phyloP scores from a whole-genome alignment of 1,284 basidiomycete species.

The Trichosporon sp. region DNA sequence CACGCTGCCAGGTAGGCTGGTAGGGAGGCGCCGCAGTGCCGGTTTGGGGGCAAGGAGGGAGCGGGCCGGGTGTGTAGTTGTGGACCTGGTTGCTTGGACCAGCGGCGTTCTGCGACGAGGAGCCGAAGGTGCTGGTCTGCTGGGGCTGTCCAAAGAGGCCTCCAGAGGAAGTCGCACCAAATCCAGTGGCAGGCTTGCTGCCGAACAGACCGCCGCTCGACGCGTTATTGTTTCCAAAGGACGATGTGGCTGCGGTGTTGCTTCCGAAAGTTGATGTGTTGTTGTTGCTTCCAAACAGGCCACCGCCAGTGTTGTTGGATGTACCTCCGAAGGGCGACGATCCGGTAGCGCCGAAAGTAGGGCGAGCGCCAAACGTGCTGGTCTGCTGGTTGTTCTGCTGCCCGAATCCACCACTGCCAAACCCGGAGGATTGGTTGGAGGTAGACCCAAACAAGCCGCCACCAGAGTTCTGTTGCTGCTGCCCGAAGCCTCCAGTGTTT shows the following conservation, averaged over 20 bases:
- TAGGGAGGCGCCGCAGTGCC: slow-evolving; percentile 41
- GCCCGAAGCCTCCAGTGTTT: slow-evolving; percentile 9
- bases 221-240: neutral
- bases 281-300: slow-evolving; percentile 32
- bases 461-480: slow-evolving; percentile 58
- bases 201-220: slow-evolving; percentile 38
- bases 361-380: slow-evolving; percentile 36
- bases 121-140: slow-evolving; percentile 21
- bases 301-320: slow-evolving; percentile 22
- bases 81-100: slow-evolving; percentile 26
- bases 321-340: slow-evolving; percentile 42
- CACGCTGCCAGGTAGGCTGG: slow-evolving; percentile 45
- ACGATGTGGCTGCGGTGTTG: neutral
- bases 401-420: slow-evolving; percentile 9
- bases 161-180: slow-evolving; percentile 9
- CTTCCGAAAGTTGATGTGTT: slow-evolving; percentile 20
- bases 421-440: slow-evolving; percentile 12
- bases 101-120: neutral
- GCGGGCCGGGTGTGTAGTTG: slow-evolving; percentile 25
- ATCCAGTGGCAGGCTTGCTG: slow-evolving; percentile 30
- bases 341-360: slow-evolving; percentile 39
- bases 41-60: slow-evolving; percentile 32
- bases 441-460: slow-evolving; percentile 48
- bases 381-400: slow-evolving; percentile 17
- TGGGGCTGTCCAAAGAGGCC: slow-evolving; percentile 47